Percentiles rank a stretch among this genome's conserved stretches.
Evolutionary conservation across 2,329 filamentous ascomycete species (phyloP).

Genomic region (Myriosclerotinia scirpicola): DNA sequence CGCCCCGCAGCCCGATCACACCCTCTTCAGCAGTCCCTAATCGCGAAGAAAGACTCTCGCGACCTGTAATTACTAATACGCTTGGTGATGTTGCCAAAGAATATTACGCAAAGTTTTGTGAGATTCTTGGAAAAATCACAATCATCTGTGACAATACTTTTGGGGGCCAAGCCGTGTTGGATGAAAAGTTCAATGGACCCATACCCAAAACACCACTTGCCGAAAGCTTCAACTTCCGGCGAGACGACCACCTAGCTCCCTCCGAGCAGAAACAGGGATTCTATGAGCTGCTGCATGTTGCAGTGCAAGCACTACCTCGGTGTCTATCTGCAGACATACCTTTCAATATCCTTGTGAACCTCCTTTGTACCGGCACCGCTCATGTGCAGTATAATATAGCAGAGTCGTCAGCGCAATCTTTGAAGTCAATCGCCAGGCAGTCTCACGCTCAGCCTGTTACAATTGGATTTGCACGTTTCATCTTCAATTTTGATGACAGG

Average conservation of each 20-base stretch:
- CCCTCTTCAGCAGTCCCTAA: constrained; percentile 34
- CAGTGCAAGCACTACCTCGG: constrained; percentile 91
- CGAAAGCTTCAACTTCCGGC: constrained; percentile 89
- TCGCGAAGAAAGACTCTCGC: constrained; percentile 65
- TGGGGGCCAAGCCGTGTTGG: constrained; percentile 89
- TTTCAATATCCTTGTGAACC: constrained; percentile 89
- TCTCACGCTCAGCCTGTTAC: constrained; percentile 93
- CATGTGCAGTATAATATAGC: constrained; percentile 94
- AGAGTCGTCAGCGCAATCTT: constrained; percentile 82
- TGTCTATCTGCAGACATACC: constrained; percentile 89
- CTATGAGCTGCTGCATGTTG: constrained; percentile 92
- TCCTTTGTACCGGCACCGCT: constrained; percentile 93
- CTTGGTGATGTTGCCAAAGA: constrained; percentile 77
- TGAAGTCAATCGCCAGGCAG: constrained; percentile 94
- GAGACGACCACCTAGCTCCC: constrained; percentile 71
- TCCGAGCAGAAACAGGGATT: constrained; percentile 89
- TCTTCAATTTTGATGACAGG: constrained; percentile 96
- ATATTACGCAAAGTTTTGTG: constrained; percentile 88
- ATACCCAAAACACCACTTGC: constrained; percentile 93
- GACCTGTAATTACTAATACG: constrained; percentile 58
- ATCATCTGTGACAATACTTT: constrained; percentile 97
- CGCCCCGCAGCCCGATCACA: constrained; percentile 33
- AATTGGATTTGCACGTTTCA: constrained; percentile 94
- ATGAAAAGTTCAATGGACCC: constrained; percentile 88
- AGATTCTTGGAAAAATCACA: constrained; percentile 92